A percentile compares a stretch with the other conserved stretches of the same genome.
Evolutionary conservation across 192 early-diverging fungal genomes (phyloP).

Genomic region (Backusella westeae): DNA sequence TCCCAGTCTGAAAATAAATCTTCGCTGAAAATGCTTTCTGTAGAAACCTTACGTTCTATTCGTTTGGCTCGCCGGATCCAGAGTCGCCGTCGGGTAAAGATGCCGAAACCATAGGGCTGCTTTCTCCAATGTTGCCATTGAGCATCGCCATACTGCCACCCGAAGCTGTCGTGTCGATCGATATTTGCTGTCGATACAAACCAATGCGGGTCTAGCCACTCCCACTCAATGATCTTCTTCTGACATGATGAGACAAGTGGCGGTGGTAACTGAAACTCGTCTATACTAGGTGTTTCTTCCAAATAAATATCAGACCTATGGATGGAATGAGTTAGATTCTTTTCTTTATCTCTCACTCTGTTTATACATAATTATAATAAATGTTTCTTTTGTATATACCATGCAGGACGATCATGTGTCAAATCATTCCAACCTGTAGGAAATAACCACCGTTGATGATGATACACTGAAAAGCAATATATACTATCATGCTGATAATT

Average conservation of each 20-base stretch:
- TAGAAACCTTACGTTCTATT: not conserved
- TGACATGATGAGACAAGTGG: not conserved
- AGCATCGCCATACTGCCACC: not conserved
- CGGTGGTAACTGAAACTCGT: not conserved
- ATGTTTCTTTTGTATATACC: not conserved
- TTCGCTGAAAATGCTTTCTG: not conserved
- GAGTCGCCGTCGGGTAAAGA: not conserved
- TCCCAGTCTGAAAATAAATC: slow-evolving; percentile 8
- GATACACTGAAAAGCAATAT: not conserved
- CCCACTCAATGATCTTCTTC: not conserved
- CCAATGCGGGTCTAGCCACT: not conserved
- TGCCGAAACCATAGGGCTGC: not conserved
- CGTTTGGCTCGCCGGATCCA: not conserved
- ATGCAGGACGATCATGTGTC: slow-evolving; percentile 7
- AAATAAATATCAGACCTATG: not conserved
- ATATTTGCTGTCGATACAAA: not conserved
- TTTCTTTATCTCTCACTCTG: not conserved
- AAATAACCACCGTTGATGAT: not conserved
- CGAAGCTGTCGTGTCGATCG: not conserved
- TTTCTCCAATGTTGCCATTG: not conserved
- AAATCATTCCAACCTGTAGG: slow-evolving; percentile 6
- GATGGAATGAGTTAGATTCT: not conserved
- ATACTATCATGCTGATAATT: not conserved
- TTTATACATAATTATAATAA: no score
- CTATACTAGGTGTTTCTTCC: not conserved